phyloP scores from a whole-genome alignment of 306 rosid species.

The Dalbergia cochinchinensis region DNA sequence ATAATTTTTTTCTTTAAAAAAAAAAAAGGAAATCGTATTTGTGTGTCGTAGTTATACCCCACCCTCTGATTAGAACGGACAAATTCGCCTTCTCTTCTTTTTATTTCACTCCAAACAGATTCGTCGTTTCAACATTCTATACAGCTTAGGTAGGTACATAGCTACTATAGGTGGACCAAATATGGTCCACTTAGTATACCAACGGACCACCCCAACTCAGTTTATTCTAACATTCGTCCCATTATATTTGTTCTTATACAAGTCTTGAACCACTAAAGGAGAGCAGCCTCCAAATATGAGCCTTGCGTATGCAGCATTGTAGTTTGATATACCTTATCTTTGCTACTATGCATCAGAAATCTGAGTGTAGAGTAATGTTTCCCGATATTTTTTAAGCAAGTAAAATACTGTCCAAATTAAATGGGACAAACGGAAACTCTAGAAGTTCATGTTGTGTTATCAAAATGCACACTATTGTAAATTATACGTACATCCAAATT shows the following conservation, averaged over 20 bases:
- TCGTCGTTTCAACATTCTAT: not conserved
- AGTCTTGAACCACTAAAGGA: not conserved
- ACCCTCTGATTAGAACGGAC: not conserved
- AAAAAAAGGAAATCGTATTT: not conserved
- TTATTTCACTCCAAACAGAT: conserved; percentile 12
- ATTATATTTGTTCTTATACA: conserved; percentile 13
- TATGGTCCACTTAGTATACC: conserved; percentile 23
- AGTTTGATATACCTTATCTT: not conserved
- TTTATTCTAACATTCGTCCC: conserved; percentile 4
- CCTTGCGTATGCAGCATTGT: not conserved
- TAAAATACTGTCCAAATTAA: not conserved
- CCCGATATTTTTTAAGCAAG: too few species aligned
- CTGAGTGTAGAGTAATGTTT: too few species aligned
- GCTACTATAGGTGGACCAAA: conserved; percentile 38
- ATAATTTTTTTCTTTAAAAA: not conserved
- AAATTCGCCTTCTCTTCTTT: not conserved
- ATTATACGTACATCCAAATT: too few species aligned
- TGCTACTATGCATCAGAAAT: too few species aligned
- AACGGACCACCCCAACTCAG: conserved; percentile 17
- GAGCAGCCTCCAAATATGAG: not conserved
- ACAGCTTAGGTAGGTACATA: conserved; percentile 3
- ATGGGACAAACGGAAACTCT: not conserved
- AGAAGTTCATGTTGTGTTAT: not conserved
- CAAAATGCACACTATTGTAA: too few species aligned
- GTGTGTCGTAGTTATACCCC: conserved; percentile 6